These are phyloP conservation scores for Pichia rugopelliculosa DNA, from an alignment of 805 yeast genomes.

Conservation along the genomic window DNA sequence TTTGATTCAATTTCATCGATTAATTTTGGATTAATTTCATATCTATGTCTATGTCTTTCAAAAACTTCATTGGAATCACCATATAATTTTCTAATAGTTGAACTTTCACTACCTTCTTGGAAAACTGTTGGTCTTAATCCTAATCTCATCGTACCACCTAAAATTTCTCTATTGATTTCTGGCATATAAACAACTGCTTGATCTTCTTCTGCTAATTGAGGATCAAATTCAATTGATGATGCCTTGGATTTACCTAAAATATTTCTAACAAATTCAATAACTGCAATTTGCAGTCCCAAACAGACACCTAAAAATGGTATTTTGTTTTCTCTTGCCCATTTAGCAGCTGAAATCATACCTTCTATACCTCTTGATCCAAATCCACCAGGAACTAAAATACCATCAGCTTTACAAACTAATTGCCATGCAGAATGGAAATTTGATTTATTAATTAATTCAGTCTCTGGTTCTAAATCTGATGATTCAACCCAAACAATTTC, in stretches of 20 bases:
- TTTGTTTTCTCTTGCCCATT: slow-evolving; percentile 95
- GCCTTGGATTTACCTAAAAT: slow-evolving; percentile 63
- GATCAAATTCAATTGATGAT: slow-evolving; percentile 76
- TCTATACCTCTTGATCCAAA: slow-evolving; percentile 96
- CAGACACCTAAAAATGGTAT: slow-evolving; percentile 96
- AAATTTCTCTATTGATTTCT: slow-evolving; percentile 87
- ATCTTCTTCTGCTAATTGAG: slow-evolving; percentile 50
- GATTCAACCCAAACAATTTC: slow-evolving; percentile 96
- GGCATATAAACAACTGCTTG: slow-evolving; percentile 96
- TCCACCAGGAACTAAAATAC: slow-evolving; percentile 97
- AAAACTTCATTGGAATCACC: slow-evolving; percentile 60
- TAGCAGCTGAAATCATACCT: slow-evolving; percentile 96
- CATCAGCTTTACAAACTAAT: slow-evolving; percentile 85
- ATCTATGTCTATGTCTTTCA: slow-evolving; percentile 98
- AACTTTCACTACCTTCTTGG: slow-evolving; percentile 49
- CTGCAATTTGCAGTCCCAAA: slow-evolving; percentile 94
- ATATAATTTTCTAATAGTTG: slow-evolving; percentile 69
- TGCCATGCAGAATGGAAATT: slow-evolving; percentile 96
- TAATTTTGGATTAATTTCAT: slow-evolving; percentile 88
- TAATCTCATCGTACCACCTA: slow-evolving; percentile 99
- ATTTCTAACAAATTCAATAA: slow-evolving; percentile 83
- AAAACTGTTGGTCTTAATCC: slow-evolving; percentile 90
- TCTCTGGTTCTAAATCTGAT: slow-evolving; percentile 72
- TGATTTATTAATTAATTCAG: slow-evolving; percentile 56
- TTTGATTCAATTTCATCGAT: slow-evolving; percentile 61